Evolutionary conservation across 73 alveolate species (phyloP).

Genomic region (Loxodes magnus): DNA sequence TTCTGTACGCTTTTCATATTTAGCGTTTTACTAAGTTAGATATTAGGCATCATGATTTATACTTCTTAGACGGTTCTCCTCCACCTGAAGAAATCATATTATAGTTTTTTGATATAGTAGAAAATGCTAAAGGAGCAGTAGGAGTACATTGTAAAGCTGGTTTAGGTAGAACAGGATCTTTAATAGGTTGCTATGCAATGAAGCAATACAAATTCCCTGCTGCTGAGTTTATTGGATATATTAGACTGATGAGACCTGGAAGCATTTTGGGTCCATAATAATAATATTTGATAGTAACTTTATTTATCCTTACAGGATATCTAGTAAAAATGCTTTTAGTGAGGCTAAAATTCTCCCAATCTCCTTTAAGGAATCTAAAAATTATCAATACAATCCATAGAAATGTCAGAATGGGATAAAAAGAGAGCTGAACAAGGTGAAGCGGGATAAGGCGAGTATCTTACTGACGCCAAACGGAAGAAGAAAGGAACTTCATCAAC

Average conservation of each 20-base stretch:
- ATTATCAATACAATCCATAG: too few relatives aligned
- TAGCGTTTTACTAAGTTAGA: slow-evolving; percentile 47
- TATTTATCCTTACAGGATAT: too few relatives aligned
- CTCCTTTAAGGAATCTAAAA: too few relatives aligned
- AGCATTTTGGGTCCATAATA: slow-evolving; percentile 79
- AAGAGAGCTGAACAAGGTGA: too few relatives aligned
- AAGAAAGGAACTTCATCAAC: too few relatives aligned
- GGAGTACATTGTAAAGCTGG: slow-evolving; percentile 98
- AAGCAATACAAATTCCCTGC: slow-evolving; percentile 79
- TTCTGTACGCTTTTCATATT: too few relatives aligned
- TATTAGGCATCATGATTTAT: slow-evolving; percentile 69
- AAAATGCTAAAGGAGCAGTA: slow-evolving; percentile 66
- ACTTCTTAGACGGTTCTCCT: slow-evolving; percentile 89
- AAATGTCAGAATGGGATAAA: too few relatives aligned
- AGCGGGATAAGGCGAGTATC: too few relatives aligned
- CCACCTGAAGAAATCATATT: slow-evolving; percentile 76
- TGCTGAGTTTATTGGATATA: slow-evolving; percentile 73
- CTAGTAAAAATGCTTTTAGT: too few relatives aligned
- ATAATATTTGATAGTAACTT: slow-evolving; percentile 24
- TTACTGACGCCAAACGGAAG: too few relatives aligned
- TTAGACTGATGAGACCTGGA: slow-evolving; percentile 76
- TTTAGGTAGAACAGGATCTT: slow-evolving; percentile 93
- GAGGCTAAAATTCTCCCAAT: too few relatives aligned
- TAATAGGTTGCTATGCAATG: slow-evolving; percentile 72
- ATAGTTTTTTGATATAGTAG: slow-evolving; percentile 64